Evolutionary conservation across 805 yeast genomes (phyloP).

Genomic region (Metschnikowia gruessii): DNA sequence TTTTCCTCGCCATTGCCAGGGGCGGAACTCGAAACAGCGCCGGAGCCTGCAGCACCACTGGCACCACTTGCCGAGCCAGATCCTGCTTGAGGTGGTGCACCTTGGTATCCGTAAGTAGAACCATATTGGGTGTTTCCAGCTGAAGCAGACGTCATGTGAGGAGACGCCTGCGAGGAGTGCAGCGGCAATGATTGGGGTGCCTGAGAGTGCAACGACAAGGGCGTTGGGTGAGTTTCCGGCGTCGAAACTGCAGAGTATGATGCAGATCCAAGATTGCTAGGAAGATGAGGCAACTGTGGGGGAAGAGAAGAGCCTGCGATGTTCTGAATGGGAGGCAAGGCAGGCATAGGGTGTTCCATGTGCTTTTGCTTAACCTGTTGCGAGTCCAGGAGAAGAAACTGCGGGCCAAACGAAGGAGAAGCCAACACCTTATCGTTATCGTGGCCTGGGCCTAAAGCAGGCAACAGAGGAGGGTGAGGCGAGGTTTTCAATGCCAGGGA

Average conservation of each 20-base stretch:
- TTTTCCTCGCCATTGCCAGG: neutral
- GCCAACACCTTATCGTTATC: constrained; percentile 22
- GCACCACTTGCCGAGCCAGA: neutral
- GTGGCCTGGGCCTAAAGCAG: constrained; percentile 26
- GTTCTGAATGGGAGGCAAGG: constrained; percentile 24
- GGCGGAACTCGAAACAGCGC: neutral
- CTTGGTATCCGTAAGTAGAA: constrained; percentile 2
- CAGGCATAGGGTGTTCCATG: constrained; percentile 14
- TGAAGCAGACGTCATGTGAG: constrained; percentile 1
- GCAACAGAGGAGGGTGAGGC: constrained; percentile 32
- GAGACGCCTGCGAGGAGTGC: neutral
- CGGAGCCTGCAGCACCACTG: too few relatives aligned
- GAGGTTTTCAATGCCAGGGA: constrained; percentile 33
- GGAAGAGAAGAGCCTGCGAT: constrained; percentile 14
- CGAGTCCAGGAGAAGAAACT: constrained; percentile 26
- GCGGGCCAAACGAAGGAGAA: constrained; percentile 49
- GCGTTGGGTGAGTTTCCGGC: constrained; percentile 7
- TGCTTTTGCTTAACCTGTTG: constrained; percentile 8
- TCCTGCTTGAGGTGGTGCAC: neutral
- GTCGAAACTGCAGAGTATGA: constrained; percentile 8
- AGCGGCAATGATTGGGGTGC: neutral
- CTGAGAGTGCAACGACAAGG: neutral
- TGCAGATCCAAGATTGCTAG: constrained; percentile 6
- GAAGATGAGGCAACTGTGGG: constrained; percentile 27
- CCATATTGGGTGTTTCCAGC: neutral